Base-by-base conservation (phyloP, 768 basidiomycete species). In the Galerina sulciceps region DNA sequence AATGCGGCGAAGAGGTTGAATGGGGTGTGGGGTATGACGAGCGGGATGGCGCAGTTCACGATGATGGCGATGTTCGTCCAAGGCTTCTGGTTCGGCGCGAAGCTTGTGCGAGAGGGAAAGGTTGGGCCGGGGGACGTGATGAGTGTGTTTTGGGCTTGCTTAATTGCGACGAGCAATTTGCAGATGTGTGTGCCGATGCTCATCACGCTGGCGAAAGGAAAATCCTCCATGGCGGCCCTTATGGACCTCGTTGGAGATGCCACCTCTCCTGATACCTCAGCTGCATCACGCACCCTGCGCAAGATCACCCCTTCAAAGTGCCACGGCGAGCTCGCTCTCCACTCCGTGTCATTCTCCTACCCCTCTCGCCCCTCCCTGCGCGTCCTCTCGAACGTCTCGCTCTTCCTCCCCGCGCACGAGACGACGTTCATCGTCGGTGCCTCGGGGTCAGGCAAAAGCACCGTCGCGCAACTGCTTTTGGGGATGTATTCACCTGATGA, bases 61-160 rank as follows among this genome's bases (percentile, higher is more conserved):
- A 84, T 90, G 66, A 88, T 95, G 81, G 84, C 84, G 23, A 96
- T 97, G 87, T 99, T 99, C 74, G 94, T 99, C 8, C 90, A 94
- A 67, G 95, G 89, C 0, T 99, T 99, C 75, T 98, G 96, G 95
- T 99, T 89, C 67, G 96, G 96, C 11, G 83, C 90, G 2, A 88
- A 90, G 68, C 82, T 97, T 51, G 94, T 99, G n/a, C 75, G 86
- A n/a, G 80, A 88, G 11, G 91, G 90, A 14, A 85, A 80, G 60
- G 80, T 85, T 53, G 75, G 75, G 3, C 76, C 90, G 0, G 94
- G 94, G 1, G 84, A 89, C 36, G 91, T 98, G 61, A 96, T 95
- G 89, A 88, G 91, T n/a, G 93, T 96, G 51, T 99, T 99, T 72
- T 99, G 96, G 96, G 95, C 96, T 0, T 95, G 93, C 70, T 78